These are phyloP conservation scores for Lipomyces sp. DNA, from an alignment of 805 yeast genomes.

Conservation along the genomic window DNA sequence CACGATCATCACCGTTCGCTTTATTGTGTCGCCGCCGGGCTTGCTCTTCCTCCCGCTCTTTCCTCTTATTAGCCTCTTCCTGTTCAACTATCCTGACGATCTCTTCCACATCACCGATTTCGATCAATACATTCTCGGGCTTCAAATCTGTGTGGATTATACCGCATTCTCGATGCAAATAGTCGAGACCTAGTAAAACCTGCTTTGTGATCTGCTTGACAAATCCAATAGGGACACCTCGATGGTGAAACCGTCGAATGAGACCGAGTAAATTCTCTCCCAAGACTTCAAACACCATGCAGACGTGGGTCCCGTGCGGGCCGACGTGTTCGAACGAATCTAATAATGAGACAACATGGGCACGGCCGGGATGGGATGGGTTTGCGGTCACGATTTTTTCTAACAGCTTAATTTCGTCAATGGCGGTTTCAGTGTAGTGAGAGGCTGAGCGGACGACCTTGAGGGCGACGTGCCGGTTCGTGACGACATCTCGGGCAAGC, in stretches of 20 bases:
- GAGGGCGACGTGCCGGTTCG: conserved; percentile 80
- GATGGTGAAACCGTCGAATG: conserved; percentile 74
- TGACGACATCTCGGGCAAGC: conserved; percentile 68
- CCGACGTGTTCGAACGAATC: conserved; percentile 88
- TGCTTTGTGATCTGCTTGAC: conserved; percentile 85
- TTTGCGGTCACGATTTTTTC: conserved; percentile 65
- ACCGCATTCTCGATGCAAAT: conserved; percentile 72
- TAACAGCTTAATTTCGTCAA: conserved; percentile 86
- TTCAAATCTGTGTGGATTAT: conserved; percentile 75
- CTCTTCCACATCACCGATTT: conserved; percentile 81
- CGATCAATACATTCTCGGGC: conserved; percentile 77
- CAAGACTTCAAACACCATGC: conserved; percentile 96
- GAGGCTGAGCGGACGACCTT: conserved; percentile 90
- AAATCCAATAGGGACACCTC: conserved; percentile 75
- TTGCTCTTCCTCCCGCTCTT: conserved; percentile 49
- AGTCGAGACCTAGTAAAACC: conserved; percentile 71
- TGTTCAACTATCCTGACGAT: conserved; percentile 74
- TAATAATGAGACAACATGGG: conserved; percentile 74
- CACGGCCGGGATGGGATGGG: conserved; percentile 76
- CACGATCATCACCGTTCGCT: conserved; percentile 31
- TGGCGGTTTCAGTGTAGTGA: conserved; percentile 90
- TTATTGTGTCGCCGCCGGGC: conserved; percentile 28
- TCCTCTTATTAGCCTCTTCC: conserved; percentile 53
- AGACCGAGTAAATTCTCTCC: conserved; percentile 91
- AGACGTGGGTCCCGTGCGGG: conserved; percentile 89